Evolutionary conservation across 306 rosid species (phyloP), one percentile per base, ranked within the genome.

Genomic region (Pachyrhizus erosus): DNA sequence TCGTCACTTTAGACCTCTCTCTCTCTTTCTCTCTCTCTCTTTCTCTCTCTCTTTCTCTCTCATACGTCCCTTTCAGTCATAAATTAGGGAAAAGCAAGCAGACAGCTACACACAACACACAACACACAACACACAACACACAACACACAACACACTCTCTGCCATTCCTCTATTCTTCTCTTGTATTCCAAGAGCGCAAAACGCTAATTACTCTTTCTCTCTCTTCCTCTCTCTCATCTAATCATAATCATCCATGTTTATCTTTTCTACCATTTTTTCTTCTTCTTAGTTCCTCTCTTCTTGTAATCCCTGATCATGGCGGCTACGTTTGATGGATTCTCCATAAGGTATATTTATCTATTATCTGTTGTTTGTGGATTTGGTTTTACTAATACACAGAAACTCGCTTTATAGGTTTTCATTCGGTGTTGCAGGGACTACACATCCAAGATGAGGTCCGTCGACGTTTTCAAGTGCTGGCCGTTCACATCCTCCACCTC

Each of bases 21-120:
- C 91, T 77, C 91, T 84, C 89, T 86, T 10, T 37, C 37, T 33
- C 37, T 5, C 84, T 58, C 91, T 77, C 91, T 84, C 89, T 86
- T 10, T 85, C 79, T 42, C 84, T 58, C 91, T 77, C 91, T 84
- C 89, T 86, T 10, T 37, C 37, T 33, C 37, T 86, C 95, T 94
- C 91, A 91, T 86, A 88, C 78, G 97, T 93, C 98, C 75, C 87
- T 93, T 83, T 95, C 98, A 82, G 84, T 95, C 93, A 91, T 95
- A 95, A 95, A 95, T 91, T 86, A 86, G 83, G 87, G 87, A 85
- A 89, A 89, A 80, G 89, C 88, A 89, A 89, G 82, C 87, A 86
- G 86, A 88, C 76, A 73, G 84, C 84, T 62, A 79, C 87, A 49
- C 70, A 54, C 52, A 72, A 9, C 72, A n/a, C 81, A 10, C 84